Evolutionary conservation across 2,329 filamentous ascomycete genomes (phyloP).

Genomic region (Sclerotinia minor): DNA sequence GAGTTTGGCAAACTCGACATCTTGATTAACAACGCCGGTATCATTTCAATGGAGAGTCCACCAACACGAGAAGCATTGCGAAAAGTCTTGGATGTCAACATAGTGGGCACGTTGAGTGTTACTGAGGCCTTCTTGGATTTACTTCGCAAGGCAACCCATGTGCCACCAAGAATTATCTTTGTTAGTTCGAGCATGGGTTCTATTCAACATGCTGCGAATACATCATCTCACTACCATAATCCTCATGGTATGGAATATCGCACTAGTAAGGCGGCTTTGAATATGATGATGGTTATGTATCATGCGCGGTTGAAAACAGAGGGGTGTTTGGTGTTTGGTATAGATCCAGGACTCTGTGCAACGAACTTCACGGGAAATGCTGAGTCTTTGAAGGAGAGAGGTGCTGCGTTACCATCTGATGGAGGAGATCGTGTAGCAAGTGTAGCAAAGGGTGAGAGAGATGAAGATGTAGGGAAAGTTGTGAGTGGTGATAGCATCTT

Average conservation of each 20-base stretch:
- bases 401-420: conserved; percentile 36
- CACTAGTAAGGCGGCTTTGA: conserved; percentile 26
- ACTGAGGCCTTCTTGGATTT: conserved; percentile 32
- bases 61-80: conserved; percentile 12
- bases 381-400: conserved; percentile 18
- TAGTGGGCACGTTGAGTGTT: conserved; percentile 20
- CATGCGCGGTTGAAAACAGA: conserved; percentile 14
- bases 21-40: conserved; percentile 35
- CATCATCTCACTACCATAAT: conserved; percentile 23
- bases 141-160: conserved; percentile 14
- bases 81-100: conserved; percentile 24
- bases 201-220: conserved; percentile 26
- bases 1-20: conserved; percentile 34
- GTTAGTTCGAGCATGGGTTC: conserved; percentile 30
- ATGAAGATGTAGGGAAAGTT: conserved; percentile 33
- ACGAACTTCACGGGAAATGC: conserved; percentile 25
- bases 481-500: conserved; percentile 29
- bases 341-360: conserved; percentile 30
- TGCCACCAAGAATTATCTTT: conserved; percentile 26
- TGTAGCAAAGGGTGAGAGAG: conserved; percentile 32
- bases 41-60: conserved; percentile 4
- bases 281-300: conserved; percentile 26
- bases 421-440: conserved; percentile 40
- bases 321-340: conserved; percentile 28
- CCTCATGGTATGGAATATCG: conserved; percentile 19